Percentiles rank a stretch among this genome's conserved stretches.
Conservation (phyloP, 2,329 filamentous ascomycete genomes). For the Trichoderma sp. region DNA sequence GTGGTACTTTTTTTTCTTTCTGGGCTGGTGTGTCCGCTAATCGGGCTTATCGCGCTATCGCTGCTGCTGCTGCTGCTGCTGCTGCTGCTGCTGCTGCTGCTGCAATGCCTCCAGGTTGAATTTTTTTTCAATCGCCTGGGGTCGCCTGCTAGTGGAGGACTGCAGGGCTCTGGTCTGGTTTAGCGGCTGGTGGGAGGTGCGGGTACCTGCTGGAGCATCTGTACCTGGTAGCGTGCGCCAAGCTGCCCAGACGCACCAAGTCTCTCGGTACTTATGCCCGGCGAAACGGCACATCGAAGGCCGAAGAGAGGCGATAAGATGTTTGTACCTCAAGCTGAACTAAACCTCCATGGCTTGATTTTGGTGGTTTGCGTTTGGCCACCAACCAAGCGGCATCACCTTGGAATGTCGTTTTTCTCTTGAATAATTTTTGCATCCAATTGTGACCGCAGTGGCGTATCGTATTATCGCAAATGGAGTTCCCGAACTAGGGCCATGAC, state of each 20-base stretch:
- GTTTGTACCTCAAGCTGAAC: no score
- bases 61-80: not conserved
- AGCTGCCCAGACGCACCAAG: not conserved
- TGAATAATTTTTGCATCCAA: not conserved
- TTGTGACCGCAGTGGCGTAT: not conserved
- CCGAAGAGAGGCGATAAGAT: not conserved
- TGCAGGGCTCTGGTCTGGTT: not conserved
- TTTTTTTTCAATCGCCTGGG: constrained; percentile 12
- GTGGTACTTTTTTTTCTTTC: not conserved
- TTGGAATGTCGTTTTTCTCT: not conserved
- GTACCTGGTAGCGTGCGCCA: not conserved
- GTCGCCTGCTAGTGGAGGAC: not conserved
- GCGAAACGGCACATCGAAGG: not conserved
- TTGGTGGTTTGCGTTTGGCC: no score
- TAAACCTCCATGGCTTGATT: no score
- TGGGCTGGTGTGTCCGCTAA: not conserved
- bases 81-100: not conserved
- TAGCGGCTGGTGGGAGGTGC: not conserved
- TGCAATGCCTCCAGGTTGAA: not conserved
- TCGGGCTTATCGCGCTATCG: constrained; percentile 9
- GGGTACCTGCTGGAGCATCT: not conserved
- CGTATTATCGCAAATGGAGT: not conserved
- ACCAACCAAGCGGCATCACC: not conserved
- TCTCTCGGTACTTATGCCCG: not conserved
- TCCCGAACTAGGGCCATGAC: not conserved